Conservation (phyloP, 1,284 basidiomycete genomes). For the Butyriboletus appendiculatus region DNA sequence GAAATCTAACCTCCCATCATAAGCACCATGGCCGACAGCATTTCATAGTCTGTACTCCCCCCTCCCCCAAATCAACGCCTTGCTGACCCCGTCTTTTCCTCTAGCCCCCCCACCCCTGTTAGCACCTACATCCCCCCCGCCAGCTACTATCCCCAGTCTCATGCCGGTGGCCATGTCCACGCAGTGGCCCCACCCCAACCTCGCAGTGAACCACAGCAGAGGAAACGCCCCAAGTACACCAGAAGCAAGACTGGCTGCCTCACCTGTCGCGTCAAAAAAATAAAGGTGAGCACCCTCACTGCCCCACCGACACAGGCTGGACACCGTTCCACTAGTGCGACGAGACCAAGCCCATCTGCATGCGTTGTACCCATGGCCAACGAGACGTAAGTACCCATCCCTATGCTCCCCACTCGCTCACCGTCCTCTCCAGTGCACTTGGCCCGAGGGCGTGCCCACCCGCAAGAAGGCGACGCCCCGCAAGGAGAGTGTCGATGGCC, state of each 20-base stretch:
- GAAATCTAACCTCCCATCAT: slow-evolving; percentile 42
- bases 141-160: slow-evolving; percentile 47
- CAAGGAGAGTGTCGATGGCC: slow-evolving; percentile 51
- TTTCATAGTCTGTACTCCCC: slow-evolving; percentile 55
- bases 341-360: slow-evolving; percentile 77
- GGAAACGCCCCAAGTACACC: slow-evolving; percentile 84
- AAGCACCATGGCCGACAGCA: slow-evolving; percentile 55
- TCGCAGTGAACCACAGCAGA: slow-evolving; percentile 53
- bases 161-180: slow-evolving; percentile 44
- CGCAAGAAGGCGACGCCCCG: slow-evolving; percentile 55
- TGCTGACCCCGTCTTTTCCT: slow-evolving; percentile 22
- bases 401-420: slow-evolving; percentile 17
- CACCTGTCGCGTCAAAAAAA: slow-evolving; percentile 84
- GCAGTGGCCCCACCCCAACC: slow-evolving; percentile 46
- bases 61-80: slow-evolving; percentile 8
- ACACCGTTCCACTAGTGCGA: slow-evolving; percentile 59
- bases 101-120: slow-evolving; percentile 34
- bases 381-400: slow-evolving; percentile 54
- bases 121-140: slow-evolving; percentile 47
- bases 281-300: slow-evolving; percentile 58
- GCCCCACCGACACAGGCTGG: slow-evolving; percentile 7
- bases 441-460: slow-evolving; percentile 71
- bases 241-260: slow-evolving; percentile 84
- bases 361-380: slow-evolving; percentile 76
- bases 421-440: slow-evolving; percentile 60